These are phyloP conservation scores for Aspergillus sp. DNA, from an alignment of 2,329 filamentous ascomycete genomes.

Conservation along the genomic window DNA sequence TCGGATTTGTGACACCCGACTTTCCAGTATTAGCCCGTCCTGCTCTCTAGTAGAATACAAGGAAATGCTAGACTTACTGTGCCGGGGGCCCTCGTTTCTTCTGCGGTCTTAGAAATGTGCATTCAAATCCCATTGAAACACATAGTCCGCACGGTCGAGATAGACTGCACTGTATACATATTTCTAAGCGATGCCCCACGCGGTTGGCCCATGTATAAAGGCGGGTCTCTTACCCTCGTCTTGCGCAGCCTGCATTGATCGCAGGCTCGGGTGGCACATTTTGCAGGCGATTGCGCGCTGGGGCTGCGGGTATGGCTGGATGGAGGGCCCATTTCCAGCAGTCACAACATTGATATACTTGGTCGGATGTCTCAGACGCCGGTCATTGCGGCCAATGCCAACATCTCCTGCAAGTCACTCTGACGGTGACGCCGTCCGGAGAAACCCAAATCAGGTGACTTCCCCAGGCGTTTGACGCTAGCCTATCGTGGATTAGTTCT, in stretches of 20 bases:
- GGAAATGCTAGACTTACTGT: constrained; percentile 29
- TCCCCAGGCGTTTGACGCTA: too few species aligned
- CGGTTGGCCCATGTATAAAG: neutral
- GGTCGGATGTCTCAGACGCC: neutral
- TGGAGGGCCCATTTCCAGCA: neutral
- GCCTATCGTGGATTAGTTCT: too few species aligned
- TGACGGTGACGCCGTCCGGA: too few species aligned
- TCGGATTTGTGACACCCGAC: constrained; percentile 40
- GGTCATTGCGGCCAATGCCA: too few species aligned
- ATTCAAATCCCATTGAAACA: constrained; percentile 39
- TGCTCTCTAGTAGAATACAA: constrained; percentile 2
- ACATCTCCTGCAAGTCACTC: too few species aligned
- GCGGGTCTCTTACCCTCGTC: constrained; percentile 31
- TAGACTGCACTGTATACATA: constrained; percentile 36
- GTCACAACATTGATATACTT: neutral
- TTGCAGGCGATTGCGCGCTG: neutral
- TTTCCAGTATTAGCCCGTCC: constrained; percentile 10
- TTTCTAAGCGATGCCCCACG: neutral
- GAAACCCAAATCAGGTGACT: too few species aligned
- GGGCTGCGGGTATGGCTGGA: neutral
- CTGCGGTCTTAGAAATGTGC: constrained; percentile 43
- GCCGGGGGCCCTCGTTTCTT: constrained; percentile 43
- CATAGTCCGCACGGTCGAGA: constrained; percentile 41
- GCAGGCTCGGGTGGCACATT: constrained; percentile 36
- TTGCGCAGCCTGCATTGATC: constrained; percentile 44